Evolutionary conservation across 345 rosid genomes (phyloP).

Genomic region (Eucalyptus pauciflora): DNA sequence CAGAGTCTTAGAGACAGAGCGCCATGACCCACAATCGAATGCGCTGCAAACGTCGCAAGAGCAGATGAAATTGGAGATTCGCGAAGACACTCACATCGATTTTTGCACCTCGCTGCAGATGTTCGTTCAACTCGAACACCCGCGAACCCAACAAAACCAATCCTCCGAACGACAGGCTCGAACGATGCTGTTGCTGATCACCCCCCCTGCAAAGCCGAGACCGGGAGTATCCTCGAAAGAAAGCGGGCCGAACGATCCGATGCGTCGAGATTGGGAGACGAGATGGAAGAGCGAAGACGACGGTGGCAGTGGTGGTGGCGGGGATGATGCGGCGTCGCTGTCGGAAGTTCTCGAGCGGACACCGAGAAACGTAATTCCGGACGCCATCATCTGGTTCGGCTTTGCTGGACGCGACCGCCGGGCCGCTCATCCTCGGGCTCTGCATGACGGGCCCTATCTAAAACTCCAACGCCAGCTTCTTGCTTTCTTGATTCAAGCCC

Average conservation of each 20-base stretch:
- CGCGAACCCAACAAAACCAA: background rate
- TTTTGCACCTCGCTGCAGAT: background rate
- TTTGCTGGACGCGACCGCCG: background rate
- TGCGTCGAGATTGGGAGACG: background rate
- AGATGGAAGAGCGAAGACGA: background rate
- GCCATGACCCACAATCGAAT: background rate
- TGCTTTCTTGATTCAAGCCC: background rate
- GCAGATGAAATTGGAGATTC: background rate
- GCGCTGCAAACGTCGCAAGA: background rate
- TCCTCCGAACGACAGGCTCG: background rate
- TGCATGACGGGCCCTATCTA: background rate
- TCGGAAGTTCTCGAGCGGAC: background rate
- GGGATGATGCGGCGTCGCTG: background rate
- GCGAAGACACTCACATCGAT: background rate
- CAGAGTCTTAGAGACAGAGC: background rate
- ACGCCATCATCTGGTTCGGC: background rate
- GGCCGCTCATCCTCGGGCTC: background rate
- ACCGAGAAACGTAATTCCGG: background rate
- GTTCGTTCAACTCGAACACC: background rate
- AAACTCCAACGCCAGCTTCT: background rate
- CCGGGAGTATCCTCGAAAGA: background rate
- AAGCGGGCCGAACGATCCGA: background rate
- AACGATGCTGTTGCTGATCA: background rate
- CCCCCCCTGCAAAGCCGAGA: background rate
- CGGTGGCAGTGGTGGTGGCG: fast-evolving